Evolutionary conservation across 2,329 filamentous ascomycete genomes (phyloP).

Genomic region (Capronia epimyces): DNA sequence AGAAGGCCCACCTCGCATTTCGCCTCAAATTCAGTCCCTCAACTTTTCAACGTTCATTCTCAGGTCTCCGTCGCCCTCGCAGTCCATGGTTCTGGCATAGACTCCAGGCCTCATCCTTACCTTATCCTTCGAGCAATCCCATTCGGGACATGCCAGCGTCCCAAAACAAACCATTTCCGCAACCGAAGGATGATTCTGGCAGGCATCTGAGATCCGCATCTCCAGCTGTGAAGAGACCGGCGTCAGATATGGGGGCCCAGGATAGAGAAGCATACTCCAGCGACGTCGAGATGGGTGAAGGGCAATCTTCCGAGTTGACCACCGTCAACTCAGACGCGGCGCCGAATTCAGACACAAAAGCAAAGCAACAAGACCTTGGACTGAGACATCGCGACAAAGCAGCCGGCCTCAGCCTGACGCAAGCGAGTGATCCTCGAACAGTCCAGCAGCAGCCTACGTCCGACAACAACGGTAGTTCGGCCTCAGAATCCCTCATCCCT

Average conservation of each 20-base stretch:
- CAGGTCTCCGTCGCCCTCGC: constrained; percentile 5
- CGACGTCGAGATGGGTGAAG: constrained; percentile 34
- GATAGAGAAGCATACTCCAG: constrained; percentile 29
- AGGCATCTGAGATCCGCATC: constrained; percentile 43
- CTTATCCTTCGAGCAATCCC: constrained; percentile 31
- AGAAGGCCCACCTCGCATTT: constrained; percentile 10
- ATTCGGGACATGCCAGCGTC: constrained; percentile 36
- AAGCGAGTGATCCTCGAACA: constrained; percentile 40
- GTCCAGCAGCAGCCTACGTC: constrained; percentile 26
- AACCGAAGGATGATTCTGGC: constrained; percentile 28
- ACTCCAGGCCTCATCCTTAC: constrained; percentile 15
- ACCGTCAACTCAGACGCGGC: constrained; percentile 11
- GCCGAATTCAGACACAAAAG: constrained; percentile 19
- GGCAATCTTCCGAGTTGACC: constrained; percentile 10
- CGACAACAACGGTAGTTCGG: constrained; percentile 33
- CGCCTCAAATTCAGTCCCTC: constrained; percentile 18
- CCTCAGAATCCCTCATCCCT: constrained; percentile 36
- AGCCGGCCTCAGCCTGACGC: constrained; percentile 16
- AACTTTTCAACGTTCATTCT: constrained; percentile 6
- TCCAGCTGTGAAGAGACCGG: constrained; percentile 50
- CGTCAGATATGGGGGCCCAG: constrained; percentile 50
- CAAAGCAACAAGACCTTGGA: constrained; percentile 25
- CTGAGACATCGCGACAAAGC: constrained; percentile 21
- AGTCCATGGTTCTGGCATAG: constrained; percentile 22
- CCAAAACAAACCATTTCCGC: constrained; percentile 28